Conservation (phyloP, 2,329 filamentous ascomycete genomes). For the Paraphoma chrysanthemicola region DNA sequence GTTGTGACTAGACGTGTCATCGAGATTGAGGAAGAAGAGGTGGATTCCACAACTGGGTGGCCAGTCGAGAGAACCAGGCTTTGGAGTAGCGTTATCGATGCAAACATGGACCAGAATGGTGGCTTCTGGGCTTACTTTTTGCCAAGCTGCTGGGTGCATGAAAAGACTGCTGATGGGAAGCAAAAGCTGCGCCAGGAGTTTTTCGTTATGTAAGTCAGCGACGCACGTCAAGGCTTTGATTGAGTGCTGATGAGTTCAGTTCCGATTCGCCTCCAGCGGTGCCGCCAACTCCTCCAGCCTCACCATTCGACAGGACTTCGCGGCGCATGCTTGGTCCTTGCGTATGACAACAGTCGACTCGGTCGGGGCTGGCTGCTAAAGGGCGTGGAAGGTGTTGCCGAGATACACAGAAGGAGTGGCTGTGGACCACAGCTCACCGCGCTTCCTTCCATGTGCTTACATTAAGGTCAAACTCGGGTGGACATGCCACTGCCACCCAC, state of each 20-base stretch:
- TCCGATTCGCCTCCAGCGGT: neutral
- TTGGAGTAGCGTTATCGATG: conserved; percentile 21
- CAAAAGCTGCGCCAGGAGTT: conserved; percentile 16
- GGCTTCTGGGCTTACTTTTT: conserved; percentile 20
- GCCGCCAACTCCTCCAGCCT: neutral
- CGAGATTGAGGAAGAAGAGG: conserved; percentile 27
- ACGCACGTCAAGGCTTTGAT: neutral
- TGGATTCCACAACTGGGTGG: conserved; percentile 27
- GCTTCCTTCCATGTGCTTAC: too few relatives aligned
- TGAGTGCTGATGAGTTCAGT: neutral
- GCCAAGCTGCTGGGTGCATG: neutral
- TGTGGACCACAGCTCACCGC: too few relatives aligned
- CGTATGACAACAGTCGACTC: neutral
- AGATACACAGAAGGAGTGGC: too few relatives aligned
- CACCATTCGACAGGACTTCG: neutral
- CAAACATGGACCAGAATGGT: conserved; percentile 20
- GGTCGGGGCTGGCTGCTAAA: neutral
- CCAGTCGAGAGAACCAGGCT: conserved; percentile 19
- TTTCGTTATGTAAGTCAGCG: conserved; percentile 4
- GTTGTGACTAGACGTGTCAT: conserved; percentile 21
- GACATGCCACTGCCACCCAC: too few relatives aligned
- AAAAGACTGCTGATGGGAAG: conserved; percentile 5
- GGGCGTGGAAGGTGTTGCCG: neutral
- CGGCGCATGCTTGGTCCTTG: neutral
- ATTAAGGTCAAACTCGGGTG: too few relatives aligned